phyloP scores from a whole-genome alignment of 2,329 filamentous ascomycete genomes.

The Parascedosporium putredinis region DNA sequence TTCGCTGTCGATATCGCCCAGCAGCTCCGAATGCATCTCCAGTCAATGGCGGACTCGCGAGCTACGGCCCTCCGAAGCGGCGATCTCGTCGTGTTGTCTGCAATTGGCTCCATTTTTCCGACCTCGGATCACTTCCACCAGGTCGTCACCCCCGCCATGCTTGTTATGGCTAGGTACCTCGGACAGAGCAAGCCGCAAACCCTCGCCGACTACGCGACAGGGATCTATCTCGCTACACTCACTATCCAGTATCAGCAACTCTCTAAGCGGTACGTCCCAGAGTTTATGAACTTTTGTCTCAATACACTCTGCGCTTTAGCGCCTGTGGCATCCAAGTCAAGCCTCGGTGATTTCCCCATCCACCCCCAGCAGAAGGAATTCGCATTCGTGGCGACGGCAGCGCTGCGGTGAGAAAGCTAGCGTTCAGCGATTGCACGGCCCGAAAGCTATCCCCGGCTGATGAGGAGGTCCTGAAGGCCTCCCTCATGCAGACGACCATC shows the following conservation, averaged over 20 bases:
- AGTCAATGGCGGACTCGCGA: slow-evolving; percentile 37
- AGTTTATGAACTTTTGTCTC: slow-evolving; percentile 70
- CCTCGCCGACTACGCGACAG: slow-evolving; percentile 58
- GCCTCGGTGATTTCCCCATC: slow-evolving; percentile 48
- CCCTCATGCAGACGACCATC: slow-evolving; percentile 52
- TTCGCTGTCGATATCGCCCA: slow-evolving; percentile 69
- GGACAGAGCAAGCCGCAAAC: slow-evolving; percentile 61
- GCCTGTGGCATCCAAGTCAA: slow-evolving; percentile 37
- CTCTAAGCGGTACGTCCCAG: slow-evolving; percentile 81
- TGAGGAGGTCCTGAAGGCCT: slow-evolving; percentile 36
- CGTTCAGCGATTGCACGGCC: slow-evolving; percentile 45
- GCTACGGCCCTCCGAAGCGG: slow-evolving; percentile 48
- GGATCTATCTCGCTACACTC: slow-evolving; percentile 70
- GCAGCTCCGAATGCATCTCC: slow-evolving; percentile 66
- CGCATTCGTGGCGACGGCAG: slow-evolving; percentile 36
- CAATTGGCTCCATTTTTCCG: slow-evolving; percentile 75
- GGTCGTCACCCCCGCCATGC: slow-evolving; percentile 80
- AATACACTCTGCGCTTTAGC: slow-evolving; percentile 62
- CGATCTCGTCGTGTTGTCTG: slow-evolving; percentile 75
- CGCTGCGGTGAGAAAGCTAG: slow-evolving; percentile 38
- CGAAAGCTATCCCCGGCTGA: slow-evolving; percentile 20
- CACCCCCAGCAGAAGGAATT: slow-evolving; percentile 42
- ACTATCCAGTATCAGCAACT: slow-evolving; percentile 72
- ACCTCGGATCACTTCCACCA: slow-evolving; percentile 97
- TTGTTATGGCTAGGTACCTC: slow-evolving; percentile 75